Conservation (phyloP, 129 eudicot genomes). For the Deinandra increscens region DNA sequence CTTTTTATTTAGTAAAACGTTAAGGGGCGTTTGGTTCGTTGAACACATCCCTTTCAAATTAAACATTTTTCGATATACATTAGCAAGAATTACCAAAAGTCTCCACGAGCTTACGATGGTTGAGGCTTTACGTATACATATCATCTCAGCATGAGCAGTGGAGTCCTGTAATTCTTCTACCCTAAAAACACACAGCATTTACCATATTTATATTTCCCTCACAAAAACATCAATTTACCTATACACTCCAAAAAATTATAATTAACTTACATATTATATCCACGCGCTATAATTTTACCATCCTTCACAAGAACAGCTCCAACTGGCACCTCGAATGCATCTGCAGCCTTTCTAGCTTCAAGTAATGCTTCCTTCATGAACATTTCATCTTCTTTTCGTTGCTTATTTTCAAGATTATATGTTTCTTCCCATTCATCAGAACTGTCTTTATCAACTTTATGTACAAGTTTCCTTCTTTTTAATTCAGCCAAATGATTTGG, state of each 20-base stretch:
- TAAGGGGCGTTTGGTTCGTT: too few relatives aligned
- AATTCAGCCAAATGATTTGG: constrained; percentile 11
- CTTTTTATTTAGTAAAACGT: too few relatives aligned
- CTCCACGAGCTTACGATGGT: constrained; percentile 73
- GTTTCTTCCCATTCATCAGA: constrained; percentile 91
- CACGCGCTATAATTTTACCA: constrained; percentile 81
- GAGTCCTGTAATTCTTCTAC: constrained; percentile 88
- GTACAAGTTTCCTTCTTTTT: constrained; percentile 45
- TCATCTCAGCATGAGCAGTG: constrained; percentile 97
- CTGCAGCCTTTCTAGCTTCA: constrained; percentile 91
- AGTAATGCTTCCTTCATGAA: constrained; percentile 90
- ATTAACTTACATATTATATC: constrained; percentile 73
- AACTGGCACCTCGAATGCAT: constrained; percentile 87
- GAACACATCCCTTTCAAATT: too few relatives aligned
- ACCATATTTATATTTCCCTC: not conserved
- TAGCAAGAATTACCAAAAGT: constrained; percentile 52
- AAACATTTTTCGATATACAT: not conserved
- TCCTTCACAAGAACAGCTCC: constrained; percentile 88
- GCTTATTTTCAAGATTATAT: constrained; percentile 52
- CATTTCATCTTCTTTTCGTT: constrained; percentile 62
- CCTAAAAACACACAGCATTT: constrained; percentile 39
- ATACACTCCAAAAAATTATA: not conserved
- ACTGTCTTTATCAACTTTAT: constrained; percentile 41
- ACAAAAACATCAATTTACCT: not conserved
- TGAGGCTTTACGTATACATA: constrained; percentile 83